Percentiles rank a stretch among this genome's conserved stretches.
phyloP scores from a whole-genome alignment of 2,329 filamentous ascomycete species.

The Stylonectria norvegica region DNA sequence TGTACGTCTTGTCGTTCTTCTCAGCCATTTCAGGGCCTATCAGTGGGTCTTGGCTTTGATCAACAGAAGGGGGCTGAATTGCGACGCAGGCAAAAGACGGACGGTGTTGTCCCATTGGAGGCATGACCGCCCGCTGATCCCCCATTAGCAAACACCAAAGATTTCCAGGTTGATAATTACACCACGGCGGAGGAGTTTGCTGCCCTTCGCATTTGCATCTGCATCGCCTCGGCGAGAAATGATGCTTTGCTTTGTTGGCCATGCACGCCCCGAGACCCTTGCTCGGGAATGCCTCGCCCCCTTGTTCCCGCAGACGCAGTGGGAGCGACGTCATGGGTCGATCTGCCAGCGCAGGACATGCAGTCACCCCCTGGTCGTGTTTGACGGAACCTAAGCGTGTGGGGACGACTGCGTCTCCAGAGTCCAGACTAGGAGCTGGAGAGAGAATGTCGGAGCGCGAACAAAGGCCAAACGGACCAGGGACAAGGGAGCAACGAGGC shows the following conservation, averaged over 20 bases:
- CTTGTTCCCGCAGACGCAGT: background rate
- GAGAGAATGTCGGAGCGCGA: constrained; percentile 7
- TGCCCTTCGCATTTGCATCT: constrained; percentile 8
- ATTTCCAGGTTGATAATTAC: constrained; percentile 6
- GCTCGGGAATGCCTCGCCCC: constrained; percentile 5
- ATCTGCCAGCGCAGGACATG: constrained; percentile 5
- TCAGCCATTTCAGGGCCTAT: constrained; percentile 17
- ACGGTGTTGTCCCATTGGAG: constrained; percentile 5
- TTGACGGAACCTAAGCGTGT: constrained; percentile 14
- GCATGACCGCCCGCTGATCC: constrained; percentile 7
- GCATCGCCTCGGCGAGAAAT: constrained; percentile 4
- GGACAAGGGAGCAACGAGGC: constrained; percentile 3
- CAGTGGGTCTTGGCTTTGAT: constrained; percentile 13
- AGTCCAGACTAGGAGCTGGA: constrained; percentile 7
- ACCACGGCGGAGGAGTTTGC: constrained; percentile 4
- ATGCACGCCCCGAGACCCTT: constrained; percentile 7
- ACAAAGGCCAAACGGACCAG: constrained; percentile 4
- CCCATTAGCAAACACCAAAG: constrained; percentile 7
- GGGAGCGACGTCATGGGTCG: constrained; percentile 16
- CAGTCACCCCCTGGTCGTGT: constrained; percentile 8
- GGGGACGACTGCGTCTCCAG: too few species aligned
- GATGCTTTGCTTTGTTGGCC: constrained; percentile 12
- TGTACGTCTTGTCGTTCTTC: constrained; percentile 26
- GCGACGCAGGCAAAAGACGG: constrained; percentile 8
- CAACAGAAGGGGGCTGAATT: constrained; percentile 4